Base-by-base conservation (phyloP, 164 flowering plant genomes). In the Dillenia suffruticosa region DNA sequence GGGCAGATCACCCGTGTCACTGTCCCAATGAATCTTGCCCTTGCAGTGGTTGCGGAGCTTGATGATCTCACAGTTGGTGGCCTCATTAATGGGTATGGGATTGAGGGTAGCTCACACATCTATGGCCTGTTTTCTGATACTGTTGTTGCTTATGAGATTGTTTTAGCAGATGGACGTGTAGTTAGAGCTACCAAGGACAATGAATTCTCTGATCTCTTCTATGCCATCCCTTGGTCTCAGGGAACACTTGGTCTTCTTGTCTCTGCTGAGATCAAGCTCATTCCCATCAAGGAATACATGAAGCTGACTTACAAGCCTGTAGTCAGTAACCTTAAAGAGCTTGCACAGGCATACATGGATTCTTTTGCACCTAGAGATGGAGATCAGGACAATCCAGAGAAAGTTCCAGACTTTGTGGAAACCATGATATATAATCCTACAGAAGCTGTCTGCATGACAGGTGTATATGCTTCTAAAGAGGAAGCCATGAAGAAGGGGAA, bases 41-140 rank as follows among this genome's bases (percentile, higher is more conserved):
- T 90, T 50, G 97, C 97, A 9, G 99, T 95, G 47, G 99, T 95
- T 70, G 97, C 97, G 12, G 99, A 92, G 77, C 94, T 95, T 51
- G 99, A 95, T 74, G 99, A 95, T 79, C 90, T 95, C 54, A 95
- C 97, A 58, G 99, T 95, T 69, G 99, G 97, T 54, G 99, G 97
- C 46, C 96, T 95, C 63, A 92, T 92, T 69, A 95, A 95, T 71
- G 99, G 99, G n/a, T 92, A 95, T 68, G 99, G 99, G 8, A 95
- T 95, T 65, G 99, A 92, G 76, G 99, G 99, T 65, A 95, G 97
- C 79, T 92, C 99, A 53, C 99, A 95, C 68, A 40, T 91, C 6
- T 91, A 89, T 72, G 99, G 99, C 24, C 80, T 95, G 57, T 95
- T 95, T 73, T 79, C 99, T 26, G 99, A 95, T 59, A 95, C 99